Conservation (phyloP, 805 yeast genomes). For the Teunomyces gatunensis region DNA sequence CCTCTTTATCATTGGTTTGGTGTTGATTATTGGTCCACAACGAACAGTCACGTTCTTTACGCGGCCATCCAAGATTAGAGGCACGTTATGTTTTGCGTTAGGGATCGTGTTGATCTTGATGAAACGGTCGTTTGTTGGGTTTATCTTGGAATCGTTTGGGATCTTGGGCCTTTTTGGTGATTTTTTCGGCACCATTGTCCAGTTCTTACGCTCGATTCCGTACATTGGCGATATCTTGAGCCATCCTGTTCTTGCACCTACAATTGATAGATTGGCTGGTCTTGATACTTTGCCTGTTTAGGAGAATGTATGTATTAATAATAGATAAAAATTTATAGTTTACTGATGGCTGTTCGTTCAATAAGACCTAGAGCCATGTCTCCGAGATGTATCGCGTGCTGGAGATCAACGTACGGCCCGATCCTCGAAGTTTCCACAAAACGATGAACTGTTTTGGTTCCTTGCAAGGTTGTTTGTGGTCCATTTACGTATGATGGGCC, state of each 20-base stretch:
- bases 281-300: slow-evolving; percentile 41
- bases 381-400: slow-evolving; percentile 13
- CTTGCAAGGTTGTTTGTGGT: neutral
- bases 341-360: neutral
- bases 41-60: slow-evolving; percentile 81
- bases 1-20: slow-evolving; percentile 74
- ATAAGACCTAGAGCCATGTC: slow-evolving; percentile 7
- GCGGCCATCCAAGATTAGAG: slow-evolving; percentile 82
- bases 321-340: neutral
- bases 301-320: neutral
- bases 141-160: slow-evolving; percentile 83
- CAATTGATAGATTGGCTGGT: slow-evolving; percentile 43
- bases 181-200: slow-evolving; percentile 84
- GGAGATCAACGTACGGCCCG: slow-evolving; percentile 12
- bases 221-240: slow-evolving; percentile 81
- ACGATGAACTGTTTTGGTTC: neutral
- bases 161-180: slow-evolving; percentile 89
- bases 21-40: slow-evolving; percentile 83
- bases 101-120: slow-evolving; percentile 76
- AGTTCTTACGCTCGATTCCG: slow-evolving; percentile 85
- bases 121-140: slow-evolving; percentile 81
- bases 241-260: slow-evolving; percentile 80
- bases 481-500: neutral
- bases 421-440: slow-evolving; percentile 5
- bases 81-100: slow-evolving; percentile 70